Base-by-base conservation (phyloP, 2,329 filamentous ascomycete species). In the Curvularia sp. region DNA sequence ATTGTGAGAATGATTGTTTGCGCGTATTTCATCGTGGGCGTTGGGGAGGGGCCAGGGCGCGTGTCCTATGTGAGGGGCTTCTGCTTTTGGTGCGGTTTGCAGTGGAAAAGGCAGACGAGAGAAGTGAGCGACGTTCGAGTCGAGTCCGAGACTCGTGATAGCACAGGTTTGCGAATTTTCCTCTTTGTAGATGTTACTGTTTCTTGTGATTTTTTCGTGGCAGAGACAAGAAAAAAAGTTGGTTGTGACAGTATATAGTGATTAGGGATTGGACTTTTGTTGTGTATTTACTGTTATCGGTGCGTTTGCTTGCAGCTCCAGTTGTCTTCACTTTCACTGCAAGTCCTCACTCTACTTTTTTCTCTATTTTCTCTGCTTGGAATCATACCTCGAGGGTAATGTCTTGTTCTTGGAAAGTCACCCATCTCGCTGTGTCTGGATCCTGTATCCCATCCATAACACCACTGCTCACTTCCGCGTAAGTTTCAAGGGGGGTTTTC, bases 1-100 rank as follows among this genome's bases (percentile, higher is more conserved):
- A 69, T 25, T 18, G 54, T 55, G 7, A 69, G 51, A 43, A 65
- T 52, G 28, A 72, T 61, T 25, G 49, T 41, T 59, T 66, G 34
- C 18, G 49, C 19, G 34, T 60, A 52, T 45, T 58, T 50, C 58
- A 63, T 63, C 15, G 9, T 42, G 30, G 12, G 4, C 13, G 23
- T n/a, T 12, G 30, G 13, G 18, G 41, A 12, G 12, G 41, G 25
- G 25, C 7, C 2, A 15, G n/a, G 7, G 18, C 13, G 25, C 36
- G 39, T 2, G 41, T 5, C 23, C 21, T n/a, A 21, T 45, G 42
- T 6, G 39, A 4, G 42, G 15, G 18, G 12, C 18, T 32, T 3
- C 6, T 2, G 12, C 2, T 8, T 13, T 3, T 21, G 12, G 5
- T 27, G 10, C 7, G 41, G 12, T 36, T 8, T n/a, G 34, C 5